Base-by-base conservation (phyloP, 148 eudicot species). In the Polygonum aviculare region DNA sequence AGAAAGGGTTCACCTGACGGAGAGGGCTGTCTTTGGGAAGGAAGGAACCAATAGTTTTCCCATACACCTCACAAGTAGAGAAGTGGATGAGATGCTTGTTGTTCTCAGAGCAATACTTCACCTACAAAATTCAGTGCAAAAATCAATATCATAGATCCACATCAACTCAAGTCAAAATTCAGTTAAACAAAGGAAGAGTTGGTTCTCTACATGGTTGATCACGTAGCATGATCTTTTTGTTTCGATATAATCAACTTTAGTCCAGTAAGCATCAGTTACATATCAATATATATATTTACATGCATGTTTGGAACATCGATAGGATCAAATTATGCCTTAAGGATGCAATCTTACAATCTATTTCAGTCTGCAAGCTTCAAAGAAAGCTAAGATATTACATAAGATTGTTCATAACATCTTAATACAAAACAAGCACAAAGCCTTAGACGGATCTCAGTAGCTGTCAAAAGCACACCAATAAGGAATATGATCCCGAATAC, bases 41-140 rank as follows among this genome's bases (percentile, higher is more conserved):
- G 83, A 82, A 95, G 86, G 88, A 51, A 75, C 94, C 98, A 71
- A 95, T 88, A 33, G 98, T 95, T 81, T 95, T 95, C 80, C 98
- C 98, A 86, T 95, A 95, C 74, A 92, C 93, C 85, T 95, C 98
- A 85, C 98, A 95, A 67, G 98, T 95, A 26, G 98, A 95, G 81
- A 95, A 95, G 84, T 95, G 98, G 74, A 95, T 95, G 80, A 95
- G 94, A 76, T 97, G 93, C 94, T 95, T 92, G 82, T 74, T 81
- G 79, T 95, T 95, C 79, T 95, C 98, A 19, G 98, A 95, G 77
- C 98, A 95, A 82, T 93, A 95, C 87, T 95, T 92, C 26, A 94
- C 98, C 98, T 94, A 63, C 26, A 72, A 63, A 77, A 76, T 11
- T 12, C 40, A 26, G n/a, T 50, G 31, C 36, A 78, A 50, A 71